Evolutionary conservation across 192 early-diverging fungal species (phyloP), one percentile per base, ranked within the genome.

Genomic region (Backusella psychrophila): DNA sequence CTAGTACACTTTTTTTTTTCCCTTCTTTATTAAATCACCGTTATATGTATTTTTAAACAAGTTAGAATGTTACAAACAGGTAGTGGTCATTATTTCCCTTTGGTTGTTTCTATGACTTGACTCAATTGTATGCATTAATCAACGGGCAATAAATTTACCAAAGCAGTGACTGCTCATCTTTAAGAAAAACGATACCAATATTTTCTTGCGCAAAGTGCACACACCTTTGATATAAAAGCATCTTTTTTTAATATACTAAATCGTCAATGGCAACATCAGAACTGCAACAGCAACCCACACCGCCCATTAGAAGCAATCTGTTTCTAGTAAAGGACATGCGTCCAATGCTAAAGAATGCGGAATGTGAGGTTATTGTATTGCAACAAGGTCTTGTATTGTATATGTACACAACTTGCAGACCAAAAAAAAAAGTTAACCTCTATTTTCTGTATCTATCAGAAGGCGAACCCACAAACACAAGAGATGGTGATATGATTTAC

Each of bases 291-390:
- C 56, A 59, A 29, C 23, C 56, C 11, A 59, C 56, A 26, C 56
- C n/a, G 11, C 9, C 56, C 26, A 59, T 59, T 26, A 63, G 56
- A 26, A 29, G 11, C 4, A 63, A 66, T 31, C 70, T 88, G 3
- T 73, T 82, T 8, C 74, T 73, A 26, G 82, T 88, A 19, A 77
- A 72, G 19, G 89, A 90, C 42, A 72, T 93, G 46, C 82, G 85
- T 35, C 88, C 90, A 6, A 81, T 79, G 29, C 86, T 90, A 85
- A 84, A 88, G 6, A 86, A 86, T 8, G 85, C 91, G 59, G 86
- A 89, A 72, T 85, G 89, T 76, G 90, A 93, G 53, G 87, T 89
- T 46, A 89, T 93, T 69, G 84, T 93, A 17, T 80, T 93, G 6
- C 87, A 93, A 42, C 86, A 87, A 70, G 80, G 85, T 63, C 26